Base-by-base conservation (phyloP, 768 basidiomycete species). In the Mycena belliarum region DNA sequence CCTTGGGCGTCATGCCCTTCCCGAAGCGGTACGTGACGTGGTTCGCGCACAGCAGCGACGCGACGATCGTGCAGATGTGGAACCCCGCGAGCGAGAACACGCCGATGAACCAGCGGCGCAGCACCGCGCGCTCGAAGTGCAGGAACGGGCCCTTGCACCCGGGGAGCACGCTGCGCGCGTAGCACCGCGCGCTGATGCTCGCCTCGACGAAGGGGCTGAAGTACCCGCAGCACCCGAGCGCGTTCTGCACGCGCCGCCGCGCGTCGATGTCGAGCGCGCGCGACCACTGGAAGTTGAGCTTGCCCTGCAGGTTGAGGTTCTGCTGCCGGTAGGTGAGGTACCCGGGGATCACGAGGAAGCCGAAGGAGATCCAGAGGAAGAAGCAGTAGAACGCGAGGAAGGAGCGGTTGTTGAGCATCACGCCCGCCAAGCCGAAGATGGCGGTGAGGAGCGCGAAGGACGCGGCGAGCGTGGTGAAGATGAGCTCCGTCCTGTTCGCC, bases 351-450 rank as follows among this genome's bases (percentile, higher is more conserved):
- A 85, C 77, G 66, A 87, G 79, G 26, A 86, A 65, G 1, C 73
- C 82, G 62, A 87, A 81, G 55, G 78, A 77, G 64, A 82, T 69
- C 86, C 86, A 88, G 49, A 84, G 79, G 42, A 83, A 63, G 66
- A 86, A 84, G 59, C 85, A 73, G 69, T 86, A 87, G 35, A 82
- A 69, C 24, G 85, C 84, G 47, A 87, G 79, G 76, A 88, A 87
- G 81, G 73, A 52, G 75, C 92, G 89, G 70, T 92, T 91, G 80
- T 94, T 93, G 66, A 92, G 83, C 29, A 94, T 77, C 69, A 93
- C 85, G 28, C 91, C 91, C 24, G 90, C 82, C 83, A 86, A 92
- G 52, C 91, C 92, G 61, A 92, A 75, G 59, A 90, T 64, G 35
- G 88, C 81, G 32, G 90, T 88, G 60, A 90, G 68, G 37, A 88